Evolutionary conservation across 176 grass and related monocot genomes (phyloP), one percentile per base, ranked within the genome.

Genomic region (Rhynchospora tenuis): DNA sequence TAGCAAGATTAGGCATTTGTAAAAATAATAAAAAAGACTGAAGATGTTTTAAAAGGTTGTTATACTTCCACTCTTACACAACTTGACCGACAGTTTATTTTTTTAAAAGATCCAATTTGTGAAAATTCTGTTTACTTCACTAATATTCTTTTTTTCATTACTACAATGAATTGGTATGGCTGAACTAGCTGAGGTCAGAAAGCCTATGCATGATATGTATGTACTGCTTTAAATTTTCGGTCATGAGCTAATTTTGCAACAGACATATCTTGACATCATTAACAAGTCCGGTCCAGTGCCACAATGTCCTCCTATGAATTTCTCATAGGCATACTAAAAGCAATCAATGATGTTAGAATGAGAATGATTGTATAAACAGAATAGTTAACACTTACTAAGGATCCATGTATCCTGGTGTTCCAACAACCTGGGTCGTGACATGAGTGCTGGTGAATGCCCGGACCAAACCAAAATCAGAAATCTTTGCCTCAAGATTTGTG

Each of bases 381-480:
- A 11, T n/a, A 23, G 43, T 24, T 52, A 23, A 20, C 28, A 78
- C 86, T 13, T 86, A 91, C 90, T 91, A 79, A 0, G 90, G 90
- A 71, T 91, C 90, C 16, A 91, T 43, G n/a, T 91, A 91, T 62
- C 86, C 86, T 0, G 70, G 70, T 8, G 89, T 91, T 6, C 90
- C 90, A 10, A 84, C 81, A 3, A 89, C 73, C 7, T 47, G 27
- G 0, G 87, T 88, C 6, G 84, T 80, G 15, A 86, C 56, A 61
- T 84, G 71, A 58, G 80, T 67, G 64, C 63, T 50, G 15, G 59
- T 64, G 58, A 91, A 83, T 38, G 64, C 80, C 57, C 83, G 87
- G 61, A 84, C 84, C 60, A 91, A 15, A 2, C 89, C 89, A 11
- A 91, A 91, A 80, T 91, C 89, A 48, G 89, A 75, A 26, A 91